Base-by-base conservation (phyloP, 2,329 filamentous ascomycete genomes). In the Colletotrichum spinosum region DNA sequence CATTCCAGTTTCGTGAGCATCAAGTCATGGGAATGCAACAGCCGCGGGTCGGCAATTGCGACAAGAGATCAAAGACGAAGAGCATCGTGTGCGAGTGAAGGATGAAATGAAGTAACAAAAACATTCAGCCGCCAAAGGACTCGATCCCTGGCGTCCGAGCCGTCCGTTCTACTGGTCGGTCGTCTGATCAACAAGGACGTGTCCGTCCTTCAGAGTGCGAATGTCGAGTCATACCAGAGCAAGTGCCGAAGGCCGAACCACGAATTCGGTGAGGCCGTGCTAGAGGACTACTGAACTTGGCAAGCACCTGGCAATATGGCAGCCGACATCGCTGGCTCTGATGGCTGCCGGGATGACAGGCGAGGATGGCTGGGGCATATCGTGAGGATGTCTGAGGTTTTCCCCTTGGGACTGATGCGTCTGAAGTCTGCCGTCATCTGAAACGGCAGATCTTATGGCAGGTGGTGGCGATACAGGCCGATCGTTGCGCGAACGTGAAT, bases 401-500 rank as follows among this genome's bases (percentile, higher is more conserved):
- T 13, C 33, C 49, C 25, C 55, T 54, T 41, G 46, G 57, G 51
- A 52, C 44, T 55, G 39, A 55, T 65, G 62, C 57, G 62, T 65
- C 62, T 65, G 62, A 62, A 65, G 57, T 56, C 57, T 65, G 17
- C 37, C 46, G 62, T 65, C 41, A 25, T 61, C 57, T 65, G 62
- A 65, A 65, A 65, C 62, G 37, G 45, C 17, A 65, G 45, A 65
- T 62, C 51, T 48, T n/a, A 38, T 51, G 46, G 51, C 49, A 46
- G 44, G 38, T 55, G 37, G 38, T 39, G 35, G 44, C 11, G 25
- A 25, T 25, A 1, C 25, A 25, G 25, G 25, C 4, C 25, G 25
- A 25, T 25, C 25, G 25, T 25, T 25, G 25, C 25, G 25, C 25
- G 25, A 25, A 25, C 25, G 25, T 4, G 4, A 5, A 25, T 25